Conservation (phyloP, 176 grass and related monocot genomes). For the Chloris gayana region DNA sequence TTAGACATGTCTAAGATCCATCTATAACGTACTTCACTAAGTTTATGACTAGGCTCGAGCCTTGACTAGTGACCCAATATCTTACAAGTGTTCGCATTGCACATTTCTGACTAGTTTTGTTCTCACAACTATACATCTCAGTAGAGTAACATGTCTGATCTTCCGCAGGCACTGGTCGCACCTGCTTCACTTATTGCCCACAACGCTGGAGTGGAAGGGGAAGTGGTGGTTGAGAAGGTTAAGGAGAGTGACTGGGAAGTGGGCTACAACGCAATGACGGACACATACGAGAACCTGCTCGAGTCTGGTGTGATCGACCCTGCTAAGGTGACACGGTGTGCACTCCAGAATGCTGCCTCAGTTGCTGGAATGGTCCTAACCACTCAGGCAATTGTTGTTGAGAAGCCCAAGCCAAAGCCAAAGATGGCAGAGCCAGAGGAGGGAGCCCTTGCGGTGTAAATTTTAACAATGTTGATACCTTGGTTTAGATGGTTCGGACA, state of each 20-base stretch:
- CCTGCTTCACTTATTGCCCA: constrained; percentile 58
- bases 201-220: constrained; percentile 65
- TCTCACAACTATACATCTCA: background rate
- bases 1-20: background rate
- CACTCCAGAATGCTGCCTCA: constrained; percentile 60
- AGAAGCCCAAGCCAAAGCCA: too few relatives aligned
- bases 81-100: background rate
- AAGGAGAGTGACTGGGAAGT: constrained; percentile 50
- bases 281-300: constrained; percentile 61
- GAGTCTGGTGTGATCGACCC: constrained; percentile 63
- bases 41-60: background rate
- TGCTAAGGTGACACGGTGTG: constrained; percentile 65
- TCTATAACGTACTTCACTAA: background rate
- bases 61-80: background rate
- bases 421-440: constrained; percentile 17
- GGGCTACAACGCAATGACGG: constrained; percentile 60
- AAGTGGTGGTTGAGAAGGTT: constrained; percentile 71
- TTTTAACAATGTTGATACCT: background rate
- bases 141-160: background rate
- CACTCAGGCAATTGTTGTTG: constrained; percentile 61
- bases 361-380: constrained; percentile 71
- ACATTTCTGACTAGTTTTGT: background rate
- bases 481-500: constrained; percentile 7
- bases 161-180: constrained; percentile 54
- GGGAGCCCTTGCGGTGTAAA: background rate